Evolutionary conservation across 1,284 basidiomycete species (phyloP).

Genomic region (Wallemia mellicola): DNA sequence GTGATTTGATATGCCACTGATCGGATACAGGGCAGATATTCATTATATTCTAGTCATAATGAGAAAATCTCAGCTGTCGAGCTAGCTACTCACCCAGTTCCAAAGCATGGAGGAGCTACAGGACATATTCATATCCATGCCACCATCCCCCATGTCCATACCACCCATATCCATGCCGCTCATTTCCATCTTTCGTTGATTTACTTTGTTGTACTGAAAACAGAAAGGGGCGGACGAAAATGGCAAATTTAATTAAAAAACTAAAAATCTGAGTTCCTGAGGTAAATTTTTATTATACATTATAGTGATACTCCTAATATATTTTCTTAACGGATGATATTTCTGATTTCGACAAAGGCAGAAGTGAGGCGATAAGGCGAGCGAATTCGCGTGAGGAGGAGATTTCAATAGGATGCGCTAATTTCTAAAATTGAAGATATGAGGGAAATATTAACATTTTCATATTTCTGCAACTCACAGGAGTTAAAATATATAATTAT

Average conservation of each 20-base stretch:
- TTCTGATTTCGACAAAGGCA: background rate
- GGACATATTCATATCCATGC: background rate
- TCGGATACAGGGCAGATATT: slow-evolving; percentile 17
- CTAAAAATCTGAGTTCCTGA: background rate
- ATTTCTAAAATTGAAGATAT: background rate
- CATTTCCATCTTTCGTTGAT: background rate
- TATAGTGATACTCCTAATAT: too few relatives aligned
- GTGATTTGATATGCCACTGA: slow-evolving; percentile 13
- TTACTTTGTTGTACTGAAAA: background rate
- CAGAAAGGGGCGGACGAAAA: background rate
- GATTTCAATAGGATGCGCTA: background rate
- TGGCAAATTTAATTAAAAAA: background rate
- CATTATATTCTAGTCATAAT: slow-evolving; percentile 10
- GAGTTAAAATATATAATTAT: background rate
- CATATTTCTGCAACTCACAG: background rate
- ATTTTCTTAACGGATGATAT: too few relatives aligned
- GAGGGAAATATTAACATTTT: background rate
- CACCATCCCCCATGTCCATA: background rate
- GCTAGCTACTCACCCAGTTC: slow-evolving; percentile 11
- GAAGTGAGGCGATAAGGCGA: background rate
- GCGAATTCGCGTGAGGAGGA: background rate
- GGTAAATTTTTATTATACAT: background rate
- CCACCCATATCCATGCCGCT: background rate
- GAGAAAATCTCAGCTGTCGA: background rate
- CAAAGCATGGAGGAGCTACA: slow-evolving; percentile 13